A percentile compares a stretch with the other conserved stretches of the same genome.
Evolutionary conservation across 176 grass and related monocot genomes (phyloP).

Genomic region (Eleusine coracana): DNA sequence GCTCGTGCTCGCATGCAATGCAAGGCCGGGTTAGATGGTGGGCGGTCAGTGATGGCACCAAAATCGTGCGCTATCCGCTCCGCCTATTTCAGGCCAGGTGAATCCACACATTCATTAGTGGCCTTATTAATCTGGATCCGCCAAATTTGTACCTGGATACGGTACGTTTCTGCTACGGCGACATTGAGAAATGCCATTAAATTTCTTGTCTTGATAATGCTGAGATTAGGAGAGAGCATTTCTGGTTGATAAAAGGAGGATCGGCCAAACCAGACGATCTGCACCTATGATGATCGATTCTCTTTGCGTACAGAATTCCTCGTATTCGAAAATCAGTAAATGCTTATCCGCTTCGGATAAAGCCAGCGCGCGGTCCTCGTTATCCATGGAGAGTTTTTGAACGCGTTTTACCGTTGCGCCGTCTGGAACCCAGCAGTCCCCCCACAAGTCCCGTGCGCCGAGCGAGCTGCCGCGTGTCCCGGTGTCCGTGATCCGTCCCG

Average conservation of each 20-base stretch:
- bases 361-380: neutral
- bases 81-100: neutral
- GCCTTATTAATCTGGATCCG: neutral
- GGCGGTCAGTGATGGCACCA: slow-evolving; percentile 7
- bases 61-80: neutral
- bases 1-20: neutral
- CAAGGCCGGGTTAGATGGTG: neutral
- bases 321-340: neutral
- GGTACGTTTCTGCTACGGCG: neutral
- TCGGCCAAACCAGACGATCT: neutral
- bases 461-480: neutral
- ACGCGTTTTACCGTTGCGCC: neutral
- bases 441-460: neutral
- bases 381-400: neutral
- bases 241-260: neutral
- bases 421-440: neutral
- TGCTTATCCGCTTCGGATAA: slow-evolving; percentile 27
- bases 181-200: neutral
- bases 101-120: neutral
- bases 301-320: neutral
- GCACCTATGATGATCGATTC: neutral
- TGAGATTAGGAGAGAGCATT: neutral
- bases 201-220: neutral
- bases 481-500: neutral
- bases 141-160: neutral